Evolutionary conservation across 805 yeast genomes (phyloP).

Genomic region (Candida nanaspora): DNA sequence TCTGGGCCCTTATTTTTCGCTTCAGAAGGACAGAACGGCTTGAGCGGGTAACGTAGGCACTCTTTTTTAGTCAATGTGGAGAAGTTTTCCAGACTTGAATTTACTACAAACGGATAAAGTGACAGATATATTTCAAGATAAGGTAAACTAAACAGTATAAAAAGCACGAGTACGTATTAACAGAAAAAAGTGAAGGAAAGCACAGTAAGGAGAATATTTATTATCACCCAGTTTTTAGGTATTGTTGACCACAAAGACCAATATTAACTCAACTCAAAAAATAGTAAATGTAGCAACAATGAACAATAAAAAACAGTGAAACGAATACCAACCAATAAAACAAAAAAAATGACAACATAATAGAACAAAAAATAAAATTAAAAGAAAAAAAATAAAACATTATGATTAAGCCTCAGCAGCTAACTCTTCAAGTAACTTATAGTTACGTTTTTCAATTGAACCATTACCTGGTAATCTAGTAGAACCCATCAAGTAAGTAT

Average conservation of each 20-base stretch:
- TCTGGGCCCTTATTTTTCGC: no score
- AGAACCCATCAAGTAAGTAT: slow-evolving; percentile 65
- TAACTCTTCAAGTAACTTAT: slow-evolving; percentile 66
- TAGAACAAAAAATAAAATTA: neutral
- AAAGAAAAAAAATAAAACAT: neutral
- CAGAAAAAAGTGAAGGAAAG: no score
- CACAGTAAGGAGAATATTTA: no score
- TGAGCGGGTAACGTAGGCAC: no score
- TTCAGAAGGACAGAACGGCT: no score
- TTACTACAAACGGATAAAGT: no score
- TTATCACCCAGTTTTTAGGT: no score
- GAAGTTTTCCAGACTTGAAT: no score
- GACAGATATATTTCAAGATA: no score
- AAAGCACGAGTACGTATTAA: no score
- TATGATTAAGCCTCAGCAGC: slow-evolving; percentile 47
- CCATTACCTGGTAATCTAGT: slow-evolving; percentile 92
- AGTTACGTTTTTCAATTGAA: slow-evolving; percentile 81
- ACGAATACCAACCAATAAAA: neutral
- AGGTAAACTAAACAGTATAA: no score
- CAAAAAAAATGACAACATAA: neutral
- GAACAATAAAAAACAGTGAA: neutral
- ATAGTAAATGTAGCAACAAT: neutral
- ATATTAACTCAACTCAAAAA: neutral
- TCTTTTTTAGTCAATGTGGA: no score
- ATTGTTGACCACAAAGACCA: neutral